phyloP scores from a whole-genome alignment of 176 grass and related monocot genomes.

The Carex kokanica region DNA sequence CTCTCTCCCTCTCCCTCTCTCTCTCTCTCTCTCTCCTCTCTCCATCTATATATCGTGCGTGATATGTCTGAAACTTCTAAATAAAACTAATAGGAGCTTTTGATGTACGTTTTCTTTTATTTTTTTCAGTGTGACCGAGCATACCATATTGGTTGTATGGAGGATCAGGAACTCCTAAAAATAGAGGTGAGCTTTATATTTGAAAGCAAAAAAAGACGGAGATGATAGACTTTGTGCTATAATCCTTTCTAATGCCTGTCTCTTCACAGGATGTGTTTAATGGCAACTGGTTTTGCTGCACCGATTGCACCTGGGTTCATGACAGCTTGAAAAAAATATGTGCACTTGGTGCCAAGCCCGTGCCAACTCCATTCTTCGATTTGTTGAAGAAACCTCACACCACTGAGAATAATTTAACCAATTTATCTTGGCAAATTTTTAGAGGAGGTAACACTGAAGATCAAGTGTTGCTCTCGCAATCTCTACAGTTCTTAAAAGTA shows the following conservation, averaged over 20 bases:
- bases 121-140: conserved; percentile 68
- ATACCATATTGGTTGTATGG: conserved; percentile 64
- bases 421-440: conserved; percentile 61
- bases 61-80: conserved; percentile 10
- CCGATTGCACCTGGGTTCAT: conserved; percentile 43
- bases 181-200: conserved; percentile 28
- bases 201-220: neutral
- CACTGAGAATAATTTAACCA: conserved; percentile 32
- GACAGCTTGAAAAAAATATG: conserved; percentile 33
- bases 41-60: neutral
- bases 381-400: conserved; percentile 26
- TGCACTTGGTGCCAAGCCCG: conserved; percentile 36
- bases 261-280: conserved; percentile 26
- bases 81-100: conserved; percentile 15
- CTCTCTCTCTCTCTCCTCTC: neutral
- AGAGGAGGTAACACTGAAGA: conserved; percentile 37
- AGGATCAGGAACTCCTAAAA: conserved; percentile 31
- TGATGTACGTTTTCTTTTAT: conserved; percentile 25
- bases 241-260: conserved; percentile 20
- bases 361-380: conserved; percentile 35
- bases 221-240: conserved; percentile 5
- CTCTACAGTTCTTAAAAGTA: conserved; percentile 62
- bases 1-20: neutral
- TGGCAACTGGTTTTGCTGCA: conserved; percentile 34
- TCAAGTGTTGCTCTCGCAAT: conserved; percentile 34